A percentile compares a stretch with the other conserved stretches of the same genome.
phyloP scores from a whole-genome alignment of 345 rosid species.

The Hibiscus trionum region DNA sequence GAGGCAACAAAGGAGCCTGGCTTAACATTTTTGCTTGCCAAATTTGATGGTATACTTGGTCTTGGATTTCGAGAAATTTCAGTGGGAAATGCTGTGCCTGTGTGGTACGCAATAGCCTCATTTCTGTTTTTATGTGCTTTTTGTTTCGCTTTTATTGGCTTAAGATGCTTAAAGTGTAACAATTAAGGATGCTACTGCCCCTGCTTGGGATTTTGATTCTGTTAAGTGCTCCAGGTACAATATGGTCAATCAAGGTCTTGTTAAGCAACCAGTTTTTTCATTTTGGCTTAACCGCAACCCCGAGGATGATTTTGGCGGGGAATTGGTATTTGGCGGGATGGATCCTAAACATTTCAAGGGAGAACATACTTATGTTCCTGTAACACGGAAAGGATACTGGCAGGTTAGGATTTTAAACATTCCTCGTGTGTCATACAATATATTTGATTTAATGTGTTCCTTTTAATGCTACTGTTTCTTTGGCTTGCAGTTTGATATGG shows the following conservation, averaged over 20 bases:
- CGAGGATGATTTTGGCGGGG: conserved; percentile 59
- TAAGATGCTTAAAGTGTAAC: background rate
- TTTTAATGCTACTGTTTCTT: background rate
- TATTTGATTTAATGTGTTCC: background rate
- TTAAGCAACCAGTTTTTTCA: conserved; percentile 57
- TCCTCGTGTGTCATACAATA: background rate
- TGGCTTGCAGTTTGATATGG: conserved; percentile 63
- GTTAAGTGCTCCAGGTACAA: conserved; percentile 43
- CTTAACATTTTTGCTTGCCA: conserved; percentile 66
- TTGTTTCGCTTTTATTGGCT: background rate
- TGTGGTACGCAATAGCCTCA: conserved; percentile 35
- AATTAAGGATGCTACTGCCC: background rate
- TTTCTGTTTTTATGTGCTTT: background rate
- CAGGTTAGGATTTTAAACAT: conserved; percentile 39
- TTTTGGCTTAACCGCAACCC: conserved; percentile 70
- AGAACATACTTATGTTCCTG: conserved; percentile 59
- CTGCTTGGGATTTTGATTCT: background rate
- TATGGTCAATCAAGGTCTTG: conserved; percentile 60
- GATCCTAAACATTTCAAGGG: conserved; percentile 59
- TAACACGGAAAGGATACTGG: conserved; percentile 62
- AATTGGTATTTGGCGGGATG: conserved; percentile 64
- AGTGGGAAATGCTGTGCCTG: conserved; percentile 49
- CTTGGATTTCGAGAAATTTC: conserved; percentile 71
- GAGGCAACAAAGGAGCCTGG: conserved; percentile 87
- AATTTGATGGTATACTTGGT: conserved; percentile 84